Conservation (phyloP, 2,329 filamentous ascomycete species). For the Fusarium falciforme region DNA sequence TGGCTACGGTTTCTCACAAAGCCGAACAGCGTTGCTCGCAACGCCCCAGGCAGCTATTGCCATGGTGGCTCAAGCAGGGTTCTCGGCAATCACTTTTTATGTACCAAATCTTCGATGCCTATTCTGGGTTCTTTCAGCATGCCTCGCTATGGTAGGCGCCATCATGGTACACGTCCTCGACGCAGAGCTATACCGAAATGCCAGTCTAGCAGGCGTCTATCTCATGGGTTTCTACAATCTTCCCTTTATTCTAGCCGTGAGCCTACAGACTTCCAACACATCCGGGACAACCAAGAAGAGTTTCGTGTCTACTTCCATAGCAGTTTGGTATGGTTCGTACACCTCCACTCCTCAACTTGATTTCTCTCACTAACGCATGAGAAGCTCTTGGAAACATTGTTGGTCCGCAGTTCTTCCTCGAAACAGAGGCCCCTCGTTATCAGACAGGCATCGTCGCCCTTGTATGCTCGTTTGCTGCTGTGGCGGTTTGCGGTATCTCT, state of each 20-base stretch:
- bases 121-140: slow-evolving; percentile 43
- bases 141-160: slow-evolving; percentile 40
- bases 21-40: slow-evolving; percentile 45
- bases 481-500: slow-evolving; percentile 29
- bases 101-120: slow-evolving; percentile 46
- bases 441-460: slow-evolving; percentile 43
- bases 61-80: slow-evolving; percentile 39
- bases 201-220: slow-evolving; percentile 46
- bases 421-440: slow-evolving; percentile 43
- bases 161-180: slow-evolving; percentile 44
- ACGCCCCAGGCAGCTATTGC: slow-evolving; percentile 49
- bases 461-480: slow-evolving; percentile 43
- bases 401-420: slow-evolving; percentile 46
- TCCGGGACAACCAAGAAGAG: slow-evolving; percentile 48
- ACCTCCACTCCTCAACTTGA: neutral
- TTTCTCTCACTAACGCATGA: neutral
- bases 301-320: slow-evolving; percentile 45
- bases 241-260: slow-evolving; percentile 44
- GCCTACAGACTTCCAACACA: slow-evolving; percentile 46
- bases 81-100: slow-evolving; percentile 42
- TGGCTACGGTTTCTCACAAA: slow-evolving; percentile 54
- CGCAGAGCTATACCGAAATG: slow-evolving; percentile 26
- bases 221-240: slow-evolving; percentile 51
- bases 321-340: slow-evolving; percentile 41
- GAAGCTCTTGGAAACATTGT: slow-evolving; percentile 47